These are phyloP conservation scores for Boletus barrowsii DNA, from an alignment of 768 basidiomycete species.

Conservation along the genomic window DNA sequence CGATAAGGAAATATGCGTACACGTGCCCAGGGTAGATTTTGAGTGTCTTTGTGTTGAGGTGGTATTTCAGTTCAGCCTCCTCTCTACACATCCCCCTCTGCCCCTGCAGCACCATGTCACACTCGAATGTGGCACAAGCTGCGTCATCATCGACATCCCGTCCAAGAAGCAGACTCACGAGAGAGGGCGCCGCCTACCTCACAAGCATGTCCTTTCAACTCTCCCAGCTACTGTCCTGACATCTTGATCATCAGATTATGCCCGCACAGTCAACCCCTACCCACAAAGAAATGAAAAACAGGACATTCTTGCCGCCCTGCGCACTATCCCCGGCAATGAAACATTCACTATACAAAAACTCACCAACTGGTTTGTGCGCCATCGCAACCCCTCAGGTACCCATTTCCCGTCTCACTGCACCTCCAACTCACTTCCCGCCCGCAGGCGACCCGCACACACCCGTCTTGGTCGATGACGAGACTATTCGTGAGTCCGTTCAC, in stretches of 20 bases:
- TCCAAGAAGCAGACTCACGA: neutral
- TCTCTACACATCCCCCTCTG: too few species aligned
- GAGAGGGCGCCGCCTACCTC: conserved; percentile 3
- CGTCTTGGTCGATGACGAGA: conserved; percentile 21
- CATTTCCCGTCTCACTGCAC: neutral
- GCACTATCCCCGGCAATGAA: conserved; percentile 23
- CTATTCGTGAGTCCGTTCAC: conserved; percentile 18
- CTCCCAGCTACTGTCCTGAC: neutral
- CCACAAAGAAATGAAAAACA: conserved; percentile 15
- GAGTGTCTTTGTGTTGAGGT: neutral
- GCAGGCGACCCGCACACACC: neutral
- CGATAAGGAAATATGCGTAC: conserved; percentile 14
- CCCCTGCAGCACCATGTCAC: neutral
- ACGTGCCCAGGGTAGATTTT: conserved; percentile 1
- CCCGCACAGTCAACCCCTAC: conserved; percentile 8
- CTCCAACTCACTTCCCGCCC: neutral
- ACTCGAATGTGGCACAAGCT: neutral
- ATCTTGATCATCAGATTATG: conserved; percentile 18
- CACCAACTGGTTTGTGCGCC: conserved; percentile 20
- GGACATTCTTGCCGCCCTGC: conserved; percentile 10
- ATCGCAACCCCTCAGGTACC: conserved; percentile 10
- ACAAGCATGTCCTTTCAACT: neutral
- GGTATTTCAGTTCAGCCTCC: neutral
- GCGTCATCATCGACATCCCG: neutral
- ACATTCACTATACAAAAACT: conserved; percentile 15